Base-by-base conservation (phyloP, 495 filamentous ascomycete genomes). In the Platismatia glauca region DNA sequence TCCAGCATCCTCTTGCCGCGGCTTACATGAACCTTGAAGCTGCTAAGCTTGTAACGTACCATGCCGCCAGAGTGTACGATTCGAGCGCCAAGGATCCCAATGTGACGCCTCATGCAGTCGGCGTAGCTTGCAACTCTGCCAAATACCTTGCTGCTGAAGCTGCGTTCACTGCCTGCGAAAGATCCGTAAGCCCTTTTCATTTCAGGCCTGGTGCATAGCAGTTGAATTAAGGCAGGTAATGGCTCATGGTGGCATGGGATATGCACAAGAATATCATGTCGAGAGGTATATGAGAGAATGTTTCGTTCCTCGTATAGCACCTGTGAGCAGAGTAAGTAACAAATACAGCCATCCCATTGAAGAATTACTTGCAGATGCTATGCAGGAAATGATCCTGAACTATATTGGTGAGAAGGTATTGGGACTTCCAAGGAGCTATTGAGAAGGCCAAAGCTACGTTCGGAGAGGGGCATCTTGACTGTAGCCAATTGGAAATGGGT, bases 91-190 rank as follows among this genome's bases (percentile, higher is more conserved):
- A 64, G 24, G 65, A 58, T 18, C 35, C 57, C 7, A 60, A 58
- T 31, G 56, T 67, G 38, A 61, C 65, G 24, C 52, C 82, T 66
- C 78, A 87, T 57, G 77, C 79, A 15, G 79, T 93, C 15, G 88
- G 89, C 0, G 83, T 90, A 1, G 88, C 87, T 9, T 85, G 82
- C 61, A 93, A 91, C 70, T 83, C 79, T 43, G 87, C 89, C 13
- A 91, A 91, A 72, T 91, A 89, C 67, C 68, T 93, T 48, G 89
- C 89, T 6, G 88, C 88, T 1, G 89, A 93, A 67, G 89, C 88
- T 31, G 87, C 86, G 1, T 90, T 89, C 68, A 81, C 75, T 43
- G 86, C 89, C 6, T 91, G 88, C 71, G 88, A 90, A 71, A 74
- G 82, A 37, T 84, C 85, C 9, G 82, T 67, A 61, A 64, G 65